phyloP scores from a whole-genome alignment of 352 stramenopile genomes.

The Phytophthora pisi region DNA sequence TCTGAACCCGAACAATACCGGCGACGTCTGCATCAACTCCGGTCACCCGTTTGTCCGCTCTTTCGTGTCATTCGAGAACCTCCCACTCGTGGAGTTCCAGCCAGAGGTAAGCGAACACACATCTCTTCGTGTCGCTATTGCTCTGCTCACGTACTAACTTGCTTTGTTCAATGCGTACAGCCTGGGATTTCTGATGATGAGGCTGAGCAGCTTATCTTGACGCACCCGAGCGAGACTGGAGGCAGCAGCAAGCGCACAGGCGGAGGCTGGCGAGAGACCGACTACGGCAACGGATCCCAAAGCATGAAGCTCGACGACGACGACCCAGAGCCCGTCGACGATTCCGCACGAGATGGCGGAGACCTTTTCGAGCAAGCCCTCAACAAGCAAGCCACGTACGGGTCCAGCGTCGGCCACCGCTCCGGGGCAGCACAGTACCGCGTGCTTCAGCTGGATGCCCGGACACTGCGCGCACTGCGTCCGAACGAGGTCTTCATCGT shows the following conservation, averaged over 20 bases:
- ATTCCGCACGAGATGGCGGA: conserved; percentile 34
- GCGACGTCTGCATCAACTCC: conserved; percentile 93
- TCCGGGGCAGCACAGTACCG: conserved; percentile 62
- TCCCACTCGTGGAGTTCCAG: conserved; percentile 96
- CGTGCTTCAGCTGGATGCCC: conserved; percentile 80
- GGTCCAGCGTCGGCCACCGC: conserved; percentile 52
- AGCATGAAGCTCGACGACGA: conserved; percentile 83
- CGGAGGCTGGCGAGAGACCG: conserved; percentile 62
- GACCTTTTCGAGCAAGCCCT: conserved; percentile 88
- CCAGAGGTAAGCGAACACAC: conserved; percentile 46
- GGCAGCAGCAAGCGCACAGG: conserved; percentile 24
- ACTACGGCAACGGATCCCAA: conserved; percentile 69
- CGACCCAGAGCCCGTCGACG: conserved; percentile 34
- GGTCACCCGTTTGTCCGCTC: conserved; percentile 95
- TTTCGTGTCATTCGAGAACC: conserved; percentile 95
- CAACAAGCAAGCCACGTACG: conserved; percentile 80
- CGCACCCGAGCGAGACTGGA: conserved; percentile 46
- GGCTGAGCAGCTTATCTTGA: conserved; percentile 83
- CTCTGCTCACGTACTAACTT: background rate
- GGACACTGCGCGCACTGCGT: conserved; percentile 66
- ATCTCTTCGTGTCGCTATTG: background rate
- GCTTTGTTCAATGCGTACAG: conserved; percentile 30
- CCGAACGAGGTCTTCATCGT: conserved; percentile 89
- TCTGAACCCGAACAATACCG: conserved; percentile 87
- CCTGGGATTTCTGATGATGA: conserved; percentile 80